Evolutionary conservation across 495 filamentous ascomycete species (phyloP).

Genomic region (Terfezia claveryi): DNA sequence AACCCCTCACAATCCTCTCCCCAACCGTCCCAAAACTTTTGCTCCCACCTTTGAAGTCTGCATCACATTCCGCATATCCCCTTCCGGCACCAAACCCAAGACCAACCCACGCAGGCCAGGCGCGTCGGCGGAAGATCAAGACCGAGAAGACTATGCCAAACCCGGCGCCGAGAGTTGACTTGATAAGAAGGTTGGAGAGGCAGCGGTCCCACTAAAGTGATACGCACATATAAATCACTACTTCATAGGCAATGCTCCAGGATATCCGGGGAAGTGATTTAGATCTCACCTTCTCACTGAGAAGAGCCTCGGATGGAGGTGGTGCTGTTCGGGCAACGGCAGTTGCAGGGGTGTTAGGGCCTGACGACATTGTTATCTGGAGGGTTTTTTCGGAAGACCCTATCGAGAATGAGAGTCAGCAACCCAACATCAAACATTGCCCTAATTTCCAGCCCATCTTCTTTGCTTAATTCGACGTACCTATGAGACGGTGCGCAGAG

Average conservation of each 20-base stretch:
- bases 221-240: background rate
- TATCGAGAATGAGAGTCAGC: too few species aligned
- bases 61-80: conserved; percentile 85
- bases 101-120: conserved; percentile 85
- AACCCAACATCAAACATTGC: too few species aligned
- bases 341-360: background rate
- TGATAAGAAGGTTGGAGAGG: conserved; percentile 86
- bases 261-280: background rate
- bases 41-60: conserved; percentile 31
- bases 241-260: too few species aligned
- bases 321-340: background rate
- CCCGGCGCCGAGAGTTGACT: conserved; percentile 74
- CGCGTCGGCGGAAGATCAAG: conserved; percentile 86
- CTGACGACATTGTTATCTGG: background rate
- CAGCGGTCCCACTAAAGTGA: conserved; percentile 76
- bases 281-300: background rate
- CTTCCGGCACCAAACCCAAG: conserved; percentile 86
- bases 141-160: conserved; percentile 98
- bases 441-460: too few species aligned
- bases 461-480: too few species aligned
- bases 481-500: too few species aligned
- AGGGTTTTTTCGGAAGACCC: too few species aligned
- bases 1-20: background rate
- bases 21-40: background rate
- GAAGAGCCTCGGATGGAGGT: background rate